phyloP scores from a whole-genome alignment of 73 alveolate genomes.

The Blepharisma japonicum region DNA sequence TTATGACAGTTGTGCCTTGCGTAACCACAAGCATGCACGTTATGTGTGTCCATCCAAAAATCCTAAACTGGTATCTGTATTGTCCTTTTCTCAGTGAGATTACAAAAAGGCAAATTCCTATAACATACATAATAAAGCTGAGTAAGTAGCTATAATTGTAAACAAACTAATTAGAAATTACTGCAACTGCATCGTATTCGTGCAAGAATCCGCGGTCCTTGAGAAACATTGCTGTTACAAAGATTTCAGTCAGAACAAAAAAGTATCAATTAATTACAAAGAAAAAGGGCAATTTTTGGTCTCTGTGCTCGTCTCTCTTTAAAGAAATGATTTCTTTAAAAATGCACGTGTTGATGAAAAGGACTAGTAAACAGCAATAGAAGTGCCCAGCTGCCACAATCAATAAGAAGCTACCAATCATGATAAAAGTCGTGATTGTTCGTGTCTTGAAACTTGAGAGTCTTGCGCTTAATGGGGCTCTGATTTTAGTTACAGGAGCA shows the following conservation, averaged over 20 bases:
- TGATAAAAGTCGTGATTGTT: slow-evolving; percentile 64
- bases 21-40: slow-evolving; percentile 61
- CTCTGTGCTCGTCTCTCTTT: slow-evolving; percentile 83
- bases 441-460: slow-evolving; percentile 53
- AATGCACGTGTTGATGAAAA: slow-evolving; percentile 51
- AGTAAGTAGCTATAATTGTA: slow-evolving; percentile 81
- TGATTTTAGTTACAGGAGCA: not conserved
- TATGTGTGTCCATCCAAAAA: slow-evolving; percentile 56
- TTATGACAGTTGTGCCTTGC: slow-evolving; percentile 69
- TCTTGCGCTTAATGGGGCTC: not conserved
- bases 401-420: slow-evolving; percentile 70
- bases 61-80: slow-evolving; percentile 37
- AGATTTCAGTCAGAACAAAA: slow-evolving; percentile 60
- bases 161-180: slow-evolving; percentile 25
- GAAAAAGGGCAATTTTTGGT: slow-evolving; percentile 66
- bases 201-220: not conserved
- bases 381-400: slow-evolving; percentile 83
- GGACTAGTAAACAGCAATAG: slow-evolving; percentile 73
- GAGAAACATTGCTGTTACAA: slow-evolving; percentile 46
- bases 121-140: slow-evolving; percentile 65
- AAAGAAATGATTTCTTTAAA: slow-evolving; percentile 86
- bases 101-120: slow-evolving; percentile 83
- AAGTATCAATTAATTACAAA: slow-evolving; percentile 84
- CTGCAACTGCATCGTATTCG: not conserved
- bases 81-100: slow-evolving; percentile 40